Evolutionary conservation across 2,329 filamentous ascomycete species (phyloP).

Genomic region (Paecilomyces fulvus): DNA sequence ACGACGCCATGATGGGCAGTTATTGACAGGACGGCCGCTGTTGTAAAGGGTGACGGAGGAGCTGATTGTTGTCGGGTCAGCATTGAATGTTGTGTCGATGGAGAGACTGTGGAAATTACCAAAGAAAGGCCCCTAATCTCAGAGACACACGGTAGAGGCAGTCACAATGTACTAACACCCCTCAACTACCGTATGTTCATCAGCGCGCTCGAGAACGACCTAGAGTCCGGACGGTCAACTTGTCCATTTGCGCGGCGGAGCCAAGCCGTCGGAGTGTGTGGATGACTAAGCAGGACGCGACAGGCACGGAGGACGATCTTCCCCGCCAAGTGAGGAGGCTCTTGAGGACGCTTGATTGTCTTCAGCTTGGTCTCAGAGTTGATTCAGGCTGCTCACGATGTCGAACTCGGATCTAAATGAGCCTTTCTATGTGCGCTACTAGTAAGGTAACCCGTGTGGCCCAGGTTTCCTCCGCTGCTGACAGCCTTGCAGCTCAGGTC

Average conservation of each 20-base stretch:
- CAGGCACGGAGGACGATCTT: background rate
- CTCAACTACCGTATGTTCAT: slow-evolving; percentile 30
- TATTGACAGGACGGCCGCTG: slow-evolving; percentile 13
- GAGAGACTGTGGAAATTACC: slow-evolving; percentile 15
- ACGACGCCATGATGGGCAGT: slow-evolving; percentile 70
- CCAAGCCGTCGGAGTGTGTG: slow-evolving; percentile 34
- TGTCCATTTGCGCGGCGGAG: slow-evolving; percentile 33
- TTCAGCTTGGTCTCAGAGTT: background rate
- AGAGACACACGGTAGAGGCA: slow-evolving; percentile 15
- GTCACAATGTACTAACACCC: slow-evolving; percentile 24
- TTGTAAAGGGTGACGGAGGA: slow-evolving; percentile 17
- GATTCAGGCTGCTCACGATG: slow-evolving; percentile 9
- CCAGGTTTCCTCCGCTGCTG: slow-evolving; percentile 34
- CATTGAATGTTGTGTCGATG: slow-evolving; percentile 15
- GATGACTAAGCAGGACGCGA: slow-evolving; percentile 33
- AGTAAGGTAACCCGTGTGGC: slow-evolving; percentile 53
- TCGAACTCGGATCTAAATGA: slow-evolving; percentile 63
- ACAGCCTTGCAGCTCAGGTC: slow-evolving; percentile 66
- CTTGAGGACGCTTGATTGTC: background rate
- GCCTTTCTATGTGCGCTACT: slow-evolving; percentile 93
- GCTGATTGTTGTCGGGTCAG: slow-evolving; percentile 6
- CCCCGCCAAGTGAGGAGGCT: slow-evolving; percentile 1
- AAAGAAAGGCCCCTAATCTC: slow-evolving; percentile 18
- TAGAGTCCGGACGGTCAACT: slow-evolving; percentile 26
- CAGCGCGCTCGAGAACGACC: slow-evolving; percentile 23